Conservation (phyloP, 169 alveolate species). For the Theileria parva region DNA sequence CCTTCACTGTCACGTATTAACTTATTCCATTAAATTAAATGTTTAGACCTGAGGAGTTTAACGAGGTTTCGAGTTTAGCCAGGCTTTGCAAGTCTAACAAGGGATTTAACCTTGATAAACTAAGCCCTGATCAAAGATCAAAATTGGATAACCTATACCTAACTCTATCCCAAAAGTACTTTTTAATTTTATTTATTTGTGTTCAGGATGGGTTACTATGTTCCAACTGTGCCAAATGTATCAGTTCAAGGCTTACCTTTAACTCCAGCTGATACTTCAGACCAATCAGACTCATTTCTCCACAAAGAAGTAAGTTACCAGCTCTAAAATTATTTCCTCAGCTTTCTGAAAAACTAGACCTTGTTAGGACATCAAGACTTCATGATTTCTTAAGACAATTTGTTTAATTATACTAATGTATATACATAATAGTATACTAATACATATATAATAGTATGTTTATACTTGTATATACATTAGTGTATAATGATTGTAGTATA, state of each 20-base stretch:
- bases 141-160: neutral
- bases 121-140: conserved; percentile 22
- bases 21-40: neutral
- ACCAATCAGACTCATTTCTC: conserved; percentile 5
- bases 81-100: conserved; percentile 37
- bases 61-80: conserved; percentile 45
- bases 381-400: conserved; percentile 11
- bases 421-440: too few relatives aligned
- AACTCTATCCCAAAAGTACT: conserved; percentile 7
- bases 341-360: conserved; percentile 6
- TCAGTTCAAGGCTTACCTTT: too few relatives aligned
- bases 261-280: too few relatives aligned
- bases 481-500: too few relatives aligned
- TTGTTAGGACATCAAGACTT: neutral
- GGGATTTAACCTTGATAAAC: conserved; percentile 30
- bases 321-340: neutral
- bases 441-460: too few relatives aligned
- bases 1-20: conserved; percentile 38
- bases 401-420: neutral
- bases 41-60: conserved; percentile 43
- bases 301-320: neutral
- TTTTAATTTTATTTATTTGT: conserved; percentile 8
- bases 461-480: too few relatives aligned
- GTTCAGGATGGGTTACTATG: conserved; percentile 56
- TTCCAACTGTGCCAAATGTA: conserved; percentile 1